A percentile compares a stretch with the other conserved stretches of the same genome.
phyloP scores from a whole-genome alignment of 2,329 filamentous ascomycete genomes.

The Botrytis sinoallii region DNA sequence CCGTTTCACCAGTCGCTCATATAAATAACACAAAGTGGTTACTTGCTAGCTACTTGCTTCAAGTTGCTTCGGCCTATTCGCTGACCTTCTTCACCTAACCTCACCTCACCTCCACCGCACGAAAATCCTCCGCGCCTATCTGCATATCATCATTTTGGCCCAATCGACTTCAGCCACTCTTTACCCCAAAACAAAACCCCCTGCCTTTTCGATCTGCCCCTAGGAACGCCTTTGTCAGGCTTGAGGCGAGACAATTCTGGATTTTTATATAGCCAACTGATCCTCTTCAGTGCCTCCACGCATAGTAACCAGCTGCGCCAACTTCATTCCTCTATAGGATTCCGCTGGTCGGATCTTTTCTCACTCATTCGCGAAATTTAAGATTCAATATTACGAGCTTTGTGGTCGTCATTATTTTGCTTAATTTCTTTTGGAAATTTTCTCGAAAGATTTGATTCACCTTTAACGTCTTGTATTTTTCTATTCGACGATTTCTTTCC shows the following conservation, averaged over 20 bases:
- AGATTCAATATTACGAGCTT: slow-evolving; percentile 18
- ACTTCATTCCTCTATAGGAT: slow-evolving; percentile 17
- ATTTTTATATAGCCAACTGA: slow-evolving; percentile 20
- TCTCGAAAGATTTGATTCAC: slow-evolving; percentile 19
- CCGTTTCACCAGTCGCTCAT: slow-evolving; percentile 16
- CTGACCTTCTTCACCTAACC: neutral
- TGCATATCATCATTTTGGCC: slow-evolving; percentile 13
- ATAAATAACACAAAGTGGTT: slow-evolving; percentile 6
- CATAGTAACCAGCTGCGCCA: slow-evolving; percentile 19
- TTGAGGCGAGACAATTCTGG: slow-evolving; percentile 16
- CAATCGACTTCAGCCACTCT: slow-evolving; percentile 14
- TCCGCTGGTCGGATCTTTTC: slow-evolving; percentile 21
- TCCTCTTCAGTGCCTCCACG: slow-evolving; percentile 17
- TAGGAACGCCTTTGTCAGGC: slow-evolving; percentile 16
- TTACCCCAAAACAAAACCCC: neutral
- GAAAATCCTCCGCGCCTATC: slow-evolving; percentile 20
- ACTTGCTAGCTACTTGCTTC: neutral
- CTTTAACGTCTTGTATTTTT: slow-evolving; percentile 4
- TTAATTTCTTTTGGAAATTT: slow-evolving; percentile 1
- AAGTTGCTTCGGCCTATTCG: slow-evolving; percentile 15
- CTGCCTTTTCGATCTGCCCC: slow-evolving; percentile 12
- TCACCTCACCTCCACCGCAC: slow-evolving; percentile 7
- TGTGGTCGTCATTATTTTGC: slow-evolving; percentile 7
- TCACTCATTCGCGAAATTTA: slow-evolving; percentile 18
- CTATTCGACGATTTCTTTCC: slow-evolving; percentile 5